A percentile compares a stretch with the other conserved stretches of the same genome.
phyloP scores from a whole-genome alignment of 768 basidiomycete genomes.

The Pulveroboletus sp. region DNA sequence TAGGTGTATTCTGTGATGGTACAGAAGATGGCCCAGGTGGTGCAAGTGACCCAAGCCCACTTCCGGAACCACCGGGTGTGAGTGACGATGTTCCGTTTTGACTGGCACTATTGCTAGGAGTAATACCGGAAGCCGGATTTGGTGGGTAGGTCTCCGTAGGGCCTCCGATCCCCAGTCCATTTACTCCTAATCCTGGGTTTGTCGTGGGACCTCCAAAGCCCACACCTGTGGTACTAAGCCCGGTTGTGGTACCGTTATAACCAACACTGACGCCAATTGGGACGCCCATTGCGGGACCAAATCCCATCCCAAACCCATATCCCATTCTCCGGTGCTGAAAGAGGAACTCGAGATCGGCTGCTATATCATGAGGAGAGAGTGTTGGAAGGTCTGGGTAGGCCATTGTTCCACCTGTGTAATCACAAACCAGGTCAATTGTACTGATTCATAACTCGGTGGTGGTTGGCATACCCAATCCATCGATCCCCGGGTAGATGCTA shows the following conservation, averaged over 20 bases:
- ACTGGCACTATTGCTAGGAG: not conserved
- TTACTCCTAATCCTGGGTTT: conserved; percentile 17
- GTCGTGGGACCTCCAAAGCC: conserved; percentile 15
- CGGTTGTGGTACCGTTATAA: conserved; percentile 14
- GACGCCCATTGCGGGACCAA: conserved; percentile 19
- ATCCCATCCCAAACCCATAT: conserved; percentile 24
- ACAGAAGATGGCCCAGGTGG: conserved; percentile 1
- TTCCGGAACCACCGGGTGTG: conserved; percentile 7
- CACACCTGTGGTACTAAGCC: conserved; percentile 13
- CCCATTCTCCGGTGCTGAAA: conserved; percentile 37
- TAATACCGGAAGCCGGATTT: conserved; percentile 12
- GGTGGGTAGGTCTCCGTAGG: conserved; percentile 14
- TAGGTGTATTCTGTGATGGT: conserved; percentile 11
- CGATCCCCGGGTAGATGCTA: conserved; percentile 15
- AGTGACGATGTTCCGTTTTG: conserved; percentile 10
- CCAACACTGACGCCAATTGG: conserved; percentile 16
- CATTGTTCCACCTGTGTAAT: conserved; percentile 39
- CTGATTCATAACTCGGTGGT: conserved; percentile 3
- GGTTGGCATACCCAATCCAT: conserved; percentile 15
- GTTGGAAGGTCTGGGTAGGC: conserved; percentile 33
- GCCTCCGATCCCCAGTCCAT: conserved; percentile 19
- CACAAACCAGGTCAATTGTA: conserved; percentile 11
- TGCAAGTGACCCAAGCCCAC: conserved; percentile 3
- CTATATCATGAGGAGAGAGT: conserved; percentile 45
- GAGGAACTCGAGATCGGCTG: conserved; percentile 51